Evolutionary conservation across 495 filamentous ascomycete genomes (phyloP).

Genomic region (Penicillium goetzii): DNA sequence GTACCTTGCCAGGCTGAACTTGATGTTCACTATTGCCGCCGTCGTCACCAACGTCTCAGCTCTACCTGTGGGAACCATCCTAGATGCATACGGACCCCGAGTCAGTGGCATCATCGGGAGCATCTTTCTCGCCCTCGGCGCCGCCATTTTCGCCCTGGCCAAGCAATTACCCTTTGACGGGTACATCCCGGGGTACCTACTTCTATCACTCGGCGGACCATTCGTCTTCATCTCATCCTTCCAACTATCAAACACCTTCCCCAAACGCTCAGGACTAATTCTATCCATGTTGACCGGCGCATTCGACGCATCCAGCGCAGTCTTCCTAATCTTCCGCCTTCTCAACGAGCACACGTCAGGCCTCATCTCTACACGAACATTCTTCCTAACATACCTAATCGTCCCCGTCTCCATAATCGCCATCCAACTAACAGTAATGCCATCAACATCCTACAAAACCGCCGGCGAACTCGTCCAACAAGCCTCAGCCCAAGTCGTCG

Average conservation of each 20-base stretch:
- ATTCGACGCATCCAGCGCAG: constrained; percentile 85
- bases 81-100: constrained; percentile 82
- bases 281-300: constrained; percentile 84
- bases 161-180: constrained; percentile 64
- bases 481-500: constrained; percentile 58
- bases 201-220: constrained; percentile 82
- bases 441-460: constrained; percentile 81
- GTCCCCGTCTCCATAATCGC: constrained; percentile 73
- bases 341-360: constrained; percentile 66
- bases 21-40: constrained; percentile 82
- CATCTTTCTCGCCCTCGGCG: constrained; percentile 68
- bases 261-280: constrained; percentile 80
- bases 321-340: constrained; percentile 85
- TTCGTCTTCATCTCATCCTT: constrained; percentile 92
- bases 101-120: constrained; percentile 75
- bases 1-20: constrained; percentile 58
- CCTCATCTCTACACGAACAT: constrained; percentile 64
- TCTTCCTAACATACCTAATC: constrained; percentile 77
- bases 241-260: constrained; percentile 92
- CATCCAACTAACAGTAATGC: constrained; percentile 77
- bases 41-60: constrained; percentile 70
- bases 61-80: constrained; percentile 75
- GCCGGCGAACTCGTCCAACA: constrained; percentile 78
- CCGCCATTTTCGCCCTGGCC: constrained; percentile 72
- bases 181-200: constrained; percentile 78